Evolutionary conservation across 208 protist genomes (phyloP), one percentile per base, ranked within the genome.

Genomic region (Crithidia bombi): DNA sequence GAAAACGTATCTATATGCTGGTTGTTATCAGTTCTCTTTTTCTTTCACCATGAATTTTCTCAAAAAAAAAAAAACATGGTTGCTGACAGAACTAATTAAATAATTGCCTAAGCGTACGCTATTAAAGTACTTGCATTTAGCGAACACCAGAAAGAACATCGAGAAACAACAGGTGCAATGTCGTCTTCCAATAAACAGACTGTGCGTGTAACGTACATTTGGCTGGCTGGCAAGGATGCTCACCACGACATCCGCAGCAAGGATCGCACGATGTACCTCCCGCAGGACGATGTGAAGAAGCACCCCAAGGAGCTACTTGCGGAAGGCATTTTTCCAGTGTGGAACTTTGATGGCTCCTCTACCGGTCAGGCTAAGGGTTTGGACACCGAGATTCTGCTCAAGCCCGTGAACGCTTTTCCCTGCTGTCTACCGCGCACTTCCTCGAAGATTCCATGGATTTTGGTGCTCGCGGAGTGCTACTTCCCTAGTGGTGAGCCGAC

Each of bases 271-370:
- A 79, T 94, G 78, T 92, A 90, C 62, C 69, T 93, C 3, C 79
- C 79, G 17, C 46, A 57, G 30, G 81, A 84, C 10, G 67, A 94
- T 39, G 12, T 90, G 19, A 39, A 68, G 35, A 81, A 86, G 71
- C 68, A 82, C 30, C 90, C 90, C 14, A 91, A 93, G 69, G 77
- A 85, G n/a, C 65, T 93, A 44, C 79, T 91, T 15, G 83, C 79
- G 4, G 77, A 85, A 30, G 83, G 81, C 0, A 35, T 90, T 59
- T 92, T 99, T 32, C 96, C 97, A 11, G 78, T 96, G n/a, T 99
- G 97, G 97, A 99, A 99, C 82, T 99, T 96, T 75, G 97, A 99
- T 68, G 98, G 98, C 49, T 99, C 97, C 19, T 98, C 91, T 30
- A 96, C 91, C 33, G 71, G 61, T 26, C 91, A 96, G 69, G 81